Evolutionary conservation across 805 yeast genomes (phyloP), one percentile per base, ranked within the genome.

Genomic region (Yarrowia deformans): DNA sequence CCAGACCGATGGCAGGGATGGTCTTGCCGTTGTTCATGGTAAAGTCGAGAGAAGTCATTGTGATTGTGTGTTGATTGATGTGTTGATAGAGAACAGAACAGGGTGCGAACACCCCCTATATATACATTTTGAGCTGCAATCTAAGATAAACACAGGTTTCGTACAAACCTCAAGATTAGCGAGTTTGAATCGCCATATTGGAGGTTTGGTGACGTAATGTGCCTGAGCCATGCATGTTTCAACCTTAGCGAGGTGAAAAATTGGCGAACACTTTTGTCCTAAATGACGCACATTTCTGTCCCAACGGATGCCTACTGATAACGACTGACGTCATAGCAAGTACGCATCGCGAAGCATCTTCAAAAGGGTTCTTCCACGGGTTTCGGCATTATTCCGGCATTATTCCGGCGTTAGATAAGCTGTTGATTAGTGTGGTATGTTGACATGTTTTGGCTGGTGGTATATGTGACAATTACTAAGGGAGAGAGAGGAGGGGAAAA

Each of bases 1-100:
- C 95, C 43, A 90, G 80, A 0, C 91, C 93, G 46, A 89, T 75
- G 1, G 88, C 88, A 4, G 94, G 94, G 68, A 90, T 85, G 40
- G 73, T 75, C 55, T 79, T 77, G 19, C 92, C 92, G 73, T 87
- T 84, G 77, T 85, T 85, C 50, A 90, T 81, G 12, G 79, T 80
- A 72, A 85, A 60, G 52, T 60, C 66, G 66, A 60, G 49, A 60
- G 49, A 43, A 43, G 66, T 45, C 66, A 60, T 60, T n/a, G 18
- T 58, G 48, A 3, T 37, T 56, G 49, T 52, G 56, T 34, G 35
- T 39, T 58, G 50, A 7, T 2, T n/a, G 5, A 18, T 43, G 46
- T 43, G 40, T 42, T 58, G 32, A n/a, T 50, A 18, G 8, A 7
- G 43, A 37, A 5, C 16, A 19, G 3, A 19, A 23, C 9, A 9